Conservation (phyloP, 768 basidiomycete species). For the Macrolepiota fuliginosa region DNA sequence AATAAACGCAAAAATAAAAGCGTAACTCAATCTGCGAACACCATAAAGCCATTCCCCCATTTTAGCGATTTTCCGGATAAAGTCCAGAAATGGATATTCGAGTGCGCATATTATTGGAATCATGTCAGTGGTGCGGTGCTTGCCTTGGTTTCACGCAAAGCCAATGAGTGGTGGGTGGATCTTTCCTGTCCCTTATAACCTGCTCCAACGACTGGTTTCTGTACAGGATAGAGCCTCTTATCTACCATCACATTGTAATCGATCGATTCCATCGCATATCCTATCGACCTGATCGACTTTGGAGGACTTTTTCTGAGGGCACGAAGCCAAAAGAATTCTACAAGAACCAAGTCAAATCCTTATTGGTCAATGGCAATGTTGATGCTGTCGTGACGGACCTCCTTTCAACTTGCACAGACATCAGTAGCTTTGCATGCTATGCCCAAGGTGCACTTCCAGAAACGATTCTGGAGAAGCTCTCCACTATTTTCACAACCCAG, state of each 20-base stretch:
- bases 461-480: conserved; percentile 1
- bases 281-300: conserved; percentile 1
- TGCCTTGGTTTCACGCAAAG: neutral
- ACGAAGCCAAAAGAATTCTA: conserved; percentile 3
- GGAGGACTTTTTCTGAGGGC: conserved; percentile 4
- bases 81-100: neutral
- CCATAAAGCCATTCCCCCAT: neutral
- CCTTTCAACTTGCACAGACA: neutral
- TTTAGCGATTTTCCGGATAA: neutral
- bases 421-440: conserved; percentile 3
- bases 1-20: conserved; percentile 1
- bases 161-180: neutral
- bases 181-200: neutral
- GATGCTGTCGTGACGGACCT: conserved; percentile 5
- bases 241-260: conserved; percentile 1
- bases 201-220: neutral
- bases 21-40: no score
- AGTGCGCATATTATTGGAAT: neutral
- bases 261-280: conserved; percentile 4
- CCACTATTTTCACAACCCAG: neutral
- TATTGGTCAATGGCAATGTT: conserved; percentile 3
- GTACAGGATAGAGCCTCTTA: conserved; percentile 5
- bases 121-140: neutral
- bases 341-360: neutral
- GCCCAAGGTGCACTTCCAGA: neutral